Conservation (phyloP, 768 basidiomycete genomes). For the Naganishia kalamii region DNA sequence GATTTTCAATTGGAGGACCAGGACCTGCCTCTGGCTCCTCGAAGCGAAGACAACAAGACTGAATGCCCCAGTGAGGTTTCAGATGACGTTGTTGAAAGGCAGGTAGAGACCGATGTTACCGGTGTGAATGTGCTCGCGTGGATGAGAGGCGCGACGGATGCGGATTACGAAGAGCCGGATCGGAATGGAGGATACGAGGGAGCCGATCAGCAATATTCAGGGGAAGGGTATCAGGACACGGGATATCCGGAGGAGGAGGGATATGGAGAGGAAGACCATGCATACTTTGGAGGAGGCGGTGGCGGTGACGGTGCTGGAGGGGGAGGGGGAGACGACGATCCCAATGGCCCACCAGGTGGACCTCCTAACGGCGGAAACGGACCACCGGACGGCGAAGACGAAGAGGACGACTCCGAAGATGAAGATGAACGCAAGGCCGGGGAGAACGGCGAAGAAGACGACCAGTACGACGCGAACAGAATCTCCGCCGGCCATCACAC, state of each 20-base stretch:
- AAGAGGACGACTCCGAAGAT: conserved; percentile 16
- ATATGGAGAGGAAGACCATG: conserved; percentile 2
- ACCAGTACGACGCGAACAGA: background rate
- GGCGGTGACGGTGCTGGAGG: conserved; percentile 2
- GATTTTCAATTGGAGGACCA: conserved; percentile 19
- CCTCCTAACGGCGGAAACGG: background rate
- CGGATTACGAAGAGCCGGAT: background rate
- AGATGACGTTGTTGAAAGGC: conserved; percentile 14
- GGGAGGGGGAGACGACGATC: background rate
- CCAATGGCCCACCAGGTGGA: background rate
- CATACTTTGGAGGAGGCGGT: background rate
- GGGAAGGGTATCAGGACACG: background rate
- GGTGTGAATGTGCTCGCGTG: background rate
- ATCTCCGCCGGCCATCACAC: conserved; percentile 6
- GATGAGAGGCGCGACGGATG: conserved; percentile 2
- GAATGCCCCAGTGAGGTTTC: conserved; percentile 10
- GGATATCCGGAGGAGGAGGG: conserved; percentile 1
- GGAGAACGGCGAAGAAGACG: conserved; percentile 10
- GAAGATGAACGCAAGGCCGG: conserved; percentile 7
- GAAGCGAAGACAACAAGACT: conserved; percentile 17
- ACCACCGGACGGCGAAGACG: background rate
- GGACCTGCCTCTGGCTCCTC: conserved; percentile 17
- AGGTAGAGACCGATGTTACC: background rate
- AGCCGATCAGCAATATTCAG: background rate
- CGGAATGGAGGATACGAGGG: background rate